phyloP scores from a whole-genome alignment of 306 rosid species.

The Cyamopsis tetragonoloba region DNA sequence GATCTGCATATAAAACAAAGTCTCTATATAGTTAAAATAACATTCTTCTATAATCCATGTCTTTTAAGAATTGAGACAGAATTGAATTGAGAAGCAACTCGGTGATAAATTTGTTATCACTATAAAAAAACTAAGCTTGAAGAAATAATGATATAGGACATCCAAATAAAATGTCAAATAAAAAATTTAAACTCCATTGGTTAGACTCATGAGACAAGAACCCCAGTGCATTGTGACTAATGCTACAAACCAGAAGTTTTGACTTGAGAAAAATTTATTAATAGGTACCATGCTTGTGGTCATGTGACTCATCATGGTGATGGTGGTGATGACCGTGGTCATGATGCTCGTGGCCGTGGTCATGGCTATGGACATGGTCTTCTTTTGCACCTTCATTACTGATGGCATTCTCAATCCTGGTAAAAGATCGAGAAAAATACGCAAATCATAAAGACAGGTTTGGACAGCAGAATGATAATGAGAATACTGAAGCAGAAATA shows the following conservation, averaged over 20 bases:
- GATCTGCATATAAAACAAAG: slow-evolving; percentile 51
- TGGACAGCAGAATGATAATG: slow-evolving; percentile 11
- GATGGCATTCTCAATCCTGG: slow-evolving; percentile 83
- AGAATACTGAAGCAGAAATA: background rate
- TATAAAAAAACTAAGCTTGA: background rate
- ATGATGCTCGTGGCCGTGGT: slow-evolving; percentile 41
- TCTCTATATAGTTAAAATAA: background rate
- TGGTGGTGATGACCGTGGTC: slow-evolving; percentile 50
- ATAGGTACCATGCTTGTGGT: slow-evolving; percentile 74
- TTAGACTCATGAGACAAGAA: background rate
- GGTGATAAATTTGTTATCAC: background rate
- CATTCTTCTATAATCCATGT: background rate
- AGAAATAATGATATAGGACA: background rate
- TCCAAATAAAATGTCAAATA: background rate
- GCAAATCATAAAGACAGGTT: slow-evolving; percentile 17
- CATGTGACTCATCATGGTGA: slow-evolving; percentile 48
- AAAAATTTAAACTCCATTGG: background rate
- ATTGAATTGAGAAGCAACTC: slow-evolving; percentile 20
- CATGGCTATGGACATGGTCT: slow-evolving; percentile 44
- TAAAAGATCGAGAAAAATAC: slow-evolving; percentile 24
- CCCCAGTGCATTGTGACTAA: background rate
- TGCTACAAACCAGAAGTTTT: slow-evolving; percentile 11
- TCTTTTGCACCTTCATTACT: slow-evolving; percentile 57
- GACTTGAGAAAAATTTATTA: background rate
- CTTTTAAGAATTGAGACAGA: slow-evolving; percentile 1